Conservation (phyloP, 441 rosid species). For the Bocquillonia castaneifolia region DNA sequence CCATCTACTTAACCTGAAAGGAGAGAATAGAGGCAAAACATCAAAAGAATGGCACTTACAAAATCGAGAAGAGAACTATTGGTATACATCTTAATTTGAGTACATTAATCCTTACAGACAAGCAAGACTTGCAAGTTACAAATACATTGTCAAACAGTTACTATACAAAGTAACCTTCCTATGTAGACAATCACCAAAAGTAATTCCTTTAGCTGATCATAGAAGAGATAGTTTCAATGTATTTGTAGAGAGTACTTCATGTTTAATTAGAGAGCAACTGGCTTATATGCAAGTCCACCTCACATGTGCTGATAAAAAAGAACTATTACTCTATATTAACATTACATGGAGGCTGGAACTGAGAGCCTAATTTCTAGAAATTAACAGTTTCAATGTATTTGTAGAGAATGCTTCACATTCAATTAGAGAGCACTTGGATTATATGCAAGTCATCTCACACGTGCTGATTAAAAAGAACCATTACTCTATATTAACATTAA, state of each 20-base stretch:
- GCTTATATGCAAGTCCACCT: neutral
- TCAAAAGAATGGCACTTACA: neutral
- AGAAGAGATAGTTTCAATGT: neutral
- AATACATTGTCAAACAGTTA: neutral
- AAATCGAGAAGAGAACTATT: neutral
- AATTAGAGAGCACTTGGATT: neutral
- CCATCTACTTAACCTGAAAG: slow-evolving; percentile 80
- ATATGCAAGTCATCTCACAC: neutral
- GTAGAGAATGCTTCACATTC: neutral
- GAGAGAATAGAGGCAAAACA: neutral
- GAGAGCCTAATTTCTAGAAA: neutral
- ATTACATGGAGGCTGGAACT: neutral
- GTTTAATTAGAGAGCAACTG: neutral
- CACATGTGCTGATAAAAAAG: neutral
- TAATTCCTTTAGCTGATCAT: neutral
- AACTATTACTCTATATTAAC: neutral
- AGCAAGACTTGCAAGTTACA: neutral
- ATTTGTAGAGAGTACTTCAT: neutral
- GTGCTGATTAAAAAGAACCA: neutral
- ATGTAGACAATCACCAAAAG: neutral
- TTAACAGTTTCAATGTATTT: neutral
- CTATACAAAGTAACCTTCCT: neutral
- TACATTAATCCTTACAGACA: neutral
- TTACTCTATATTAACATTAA: neutral
- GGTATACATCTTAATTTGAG: neutral